Percentiles rank a stretch among this genome's conserved stretches.
These are phyloP conservation scores for Ophiocytium majus DNA, from an alignment of 352 stramenopile species.

Conservation along the genomic window DNA sequence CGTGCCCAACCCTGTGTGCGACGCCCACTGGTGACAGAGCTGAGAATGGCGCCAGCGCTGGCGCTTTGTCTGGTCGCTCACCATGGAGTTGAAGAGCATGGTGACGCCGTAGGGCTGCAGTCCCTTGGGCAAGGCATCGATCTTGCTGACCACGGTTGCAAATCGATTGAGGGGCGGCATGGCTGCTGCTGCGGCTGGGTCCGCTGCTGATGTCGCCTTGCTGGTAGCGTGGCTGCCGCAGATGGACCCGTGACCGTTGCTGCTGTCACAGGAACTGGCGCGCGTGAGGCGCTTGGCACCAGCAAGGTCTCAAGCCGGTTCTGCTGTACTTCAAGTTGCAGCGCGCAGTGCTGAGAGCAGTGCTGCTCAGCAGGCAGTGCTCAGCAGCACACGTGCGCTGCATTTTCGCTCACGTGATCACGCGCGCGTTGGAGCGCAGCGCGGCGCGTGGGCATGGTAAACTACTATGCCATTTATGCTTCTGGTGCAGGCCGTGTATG, in stretches of 20 bases:
- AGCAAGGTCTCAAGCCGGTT: too few species aligned
- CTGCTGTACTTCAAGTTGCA: not conserved
- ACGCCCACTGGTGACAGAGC: too few species aligned
- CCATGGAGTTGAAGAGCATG: conserved; percentile 69
- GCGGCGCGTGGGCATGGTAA: too few species aligned
- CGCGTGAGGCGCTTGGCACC: too few species aligned
- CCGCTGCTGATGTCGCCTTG: not conserved
- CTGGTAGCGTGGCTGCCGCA: too few species aligned
- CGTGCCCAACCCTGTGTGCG: too few species aligned
- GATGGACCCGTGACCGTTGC: too few species aligned
- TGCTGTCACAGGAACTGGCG: too few species aligned
- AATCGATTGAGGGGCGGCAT: conserved; percentile 63
- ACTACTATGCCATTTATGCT: too few species aligned
- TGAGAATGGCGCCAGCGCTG: too few species aligned
- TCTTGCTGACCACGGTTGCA: conserved; percentile 62
- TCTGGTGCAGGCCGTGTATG: too few species aligned
- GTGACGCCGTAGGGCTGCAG: conserved; percentile 58
- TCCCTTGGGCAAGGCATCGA: conserved; percentile 59
- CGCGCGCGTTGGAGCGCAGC: too few species aligned
- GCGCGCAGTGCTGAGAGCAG: not conserved
- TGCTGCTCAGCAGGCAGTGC: not conserved
- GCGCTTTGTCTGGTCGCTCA: conserved; percentile 34
- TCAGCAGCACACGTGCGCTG: not conserved
- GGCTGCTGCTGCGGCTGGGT: not conserved
- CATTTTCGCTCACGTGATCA: not conserved